Evolutionary conservation across 805 yeast species (phyloP).

Genomic region (Schwanniomyces vanrijiae): DNA sequence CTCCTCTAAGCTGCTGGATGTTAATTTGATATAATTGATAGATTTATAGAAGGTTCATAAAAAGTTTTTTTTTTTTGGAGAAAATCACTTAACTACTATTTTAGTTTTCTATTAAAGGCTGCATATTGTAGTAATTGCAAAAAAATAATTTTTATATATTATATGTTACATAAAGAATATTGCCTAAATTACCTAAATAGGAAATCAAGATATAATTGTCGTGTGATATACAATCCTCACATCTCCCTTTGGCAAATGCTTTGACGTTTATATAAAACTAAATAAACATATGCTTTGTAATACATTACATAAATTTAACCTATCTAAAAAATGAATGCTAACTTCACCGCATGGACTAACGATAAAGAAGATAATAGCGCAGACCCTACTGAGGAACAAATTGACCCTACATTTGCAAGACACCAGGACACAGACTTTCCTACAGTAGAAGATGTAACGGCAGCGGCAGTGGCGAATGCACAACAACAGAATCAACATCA

Average conservation of each 20-base stretch:
- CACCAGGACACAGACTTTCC: conserved; percentile 23
- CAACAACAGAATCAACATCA: conserved; percentile 14
- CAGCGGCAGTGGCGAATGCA: conserved; percentile 21
- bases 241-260: not conserved
- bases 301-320: conserved; percentile 7
- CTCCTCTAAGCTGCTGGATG: no score
- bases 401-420: conserved; percentile 31
- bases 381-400: conserved; percentile 21
- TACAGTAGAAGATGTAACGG: conserved; percentile 19
- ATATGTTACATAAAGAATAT: no score
- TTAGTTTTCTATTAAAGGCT: no score
- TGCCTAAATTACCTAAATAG: not conserved
- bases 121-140: no score
- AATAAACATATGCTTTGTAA: conserved; percentile 12
- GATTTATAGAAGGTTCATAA: no score
- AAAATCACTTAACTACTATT: no score
- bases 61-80: no score
- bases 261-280: not conserved
- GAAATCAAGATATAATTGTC: not conserved
- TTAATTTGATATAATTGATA: no score
- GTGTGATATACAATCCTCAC: not conserved
- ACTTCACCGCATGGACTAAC: conserved; percentile 22
- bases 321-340: conserved; percentile 18
- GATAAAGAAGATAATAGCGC: conserved; percentile 17
- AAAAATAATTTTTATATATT: no score